phyloP scores from a whole-genome alignment of 306 rosid genomes.

The Gastrolobium villosum region DNA sequence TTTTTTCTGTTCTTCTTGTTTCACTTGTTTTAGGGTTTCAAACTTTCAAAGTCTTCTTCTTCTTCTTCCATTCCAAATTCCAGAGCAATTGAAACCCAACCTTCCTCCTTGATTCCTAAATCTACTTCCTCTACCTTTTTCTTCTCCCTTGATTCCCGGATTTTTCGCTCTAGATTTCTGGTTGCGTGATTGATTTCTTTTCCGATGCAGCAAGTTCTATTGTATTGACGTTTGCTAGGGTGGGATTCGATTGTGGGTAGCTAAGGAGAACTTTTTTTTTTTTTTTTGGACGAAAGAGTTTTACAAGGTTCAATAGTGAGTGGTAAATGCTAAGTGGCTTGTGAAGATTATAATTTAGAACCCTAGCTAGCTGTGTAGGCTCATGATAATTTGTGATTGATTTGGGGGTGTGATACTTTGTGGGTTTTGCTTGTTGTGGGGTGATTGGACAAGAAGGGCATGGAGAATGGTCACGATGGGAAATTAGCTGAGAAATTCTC shows the following conservation, averaged over 20 bases:
- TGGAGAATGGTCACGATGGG: slow-evolving; percentile 90
- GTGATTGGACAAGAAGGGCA: slow-evolving; percentile 53
- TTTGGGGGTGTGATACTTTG: slow-evolving; percentile 20
- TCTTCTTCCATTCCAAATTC: slow-evolving; percentile 5
- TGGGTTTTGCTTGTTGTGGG: neutral
- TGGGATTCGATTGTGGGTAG: slow-evolving; percentile 26
- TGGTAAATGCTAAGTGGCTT: slow-evolving; percentile 7
- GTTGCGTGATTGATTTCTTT: neutral
- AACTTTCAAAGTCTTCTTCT: slow-evolving; percentile 42
- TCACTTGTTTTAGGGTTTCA: slow-evolving; percentile 53
- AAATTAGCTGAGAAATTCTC: slow-evolving; percentile 79
- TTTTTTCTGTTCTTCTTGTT: slow-evolving; percentile 3
- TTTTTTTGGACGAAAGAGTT: neutral
- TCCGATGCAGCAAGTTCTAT: neutral
- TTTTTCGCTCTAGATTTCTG: neutral
- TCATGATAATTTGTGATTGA: slow-evolving; percentile 45
- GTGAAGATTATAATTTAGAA: slow-evolving; percentile 28
- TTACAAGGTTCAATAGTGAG: slow-evolving; percentile 33
- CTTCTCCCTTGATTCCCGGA: slow-evolving; percentile 10
- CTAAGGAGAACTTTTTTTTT: neutral
- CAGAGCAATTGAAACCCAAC: neutral
- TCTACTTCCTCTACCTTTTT: slow-evolving; percentile 19
- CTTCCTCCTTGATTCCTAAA: slow-evolving; percentile 8
- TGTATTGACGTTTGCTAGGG: slow-evolving; percentile 40
- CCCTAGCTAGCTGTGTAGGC: slow-evolving; percentile 29